Evolutionary conservation across 2,329 filamentous ascomycete species (phyloP).

Genomic region (Pseudocercospora musae): DNA sequence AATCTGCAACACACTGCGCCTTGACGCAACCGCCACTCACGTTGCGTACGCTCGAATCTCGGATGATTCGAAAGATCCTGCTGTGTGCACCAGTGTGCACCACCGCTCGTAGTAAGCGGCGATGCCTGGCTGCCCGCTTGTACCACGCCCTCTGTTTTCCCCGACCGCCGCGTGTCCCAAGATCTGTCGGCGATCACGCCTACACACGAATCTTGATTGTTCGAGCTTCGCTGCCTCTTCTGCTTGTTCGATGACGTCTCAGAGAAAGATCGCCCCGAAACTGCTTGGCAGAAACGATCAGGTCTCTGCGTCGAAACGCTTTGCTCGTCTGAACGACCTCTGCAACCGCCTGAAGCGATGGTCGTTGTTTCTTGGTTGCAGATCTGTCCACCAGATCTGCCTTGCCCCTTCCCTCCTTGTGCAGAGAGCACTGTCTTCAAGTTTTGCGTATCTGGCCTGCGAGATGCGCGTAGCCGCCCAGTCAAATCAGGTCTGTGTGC

Average conservation of each 20-base stretch:
- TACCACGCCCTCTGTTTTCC: constrained; percentile 5
- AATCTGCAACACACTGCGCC: constrained; percentile 3
- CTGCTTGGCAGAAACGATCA: neutral
- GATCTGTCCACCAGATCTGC: neutral
- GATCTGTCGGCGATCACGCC: constrained; percentile 8
- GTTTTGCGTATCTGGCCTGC: constrained; percentile 12
- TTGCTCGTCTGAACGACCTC: neutral
- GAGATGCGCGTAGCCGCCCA: constrained; percentile 11
- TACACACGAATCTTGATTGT: too few species aligned
- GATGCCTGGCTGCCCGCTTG: neutral
- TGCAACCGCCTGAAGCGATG: neutral
- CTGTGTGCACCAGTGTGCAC: neutral
- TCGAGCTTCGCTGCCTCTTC: neutral
- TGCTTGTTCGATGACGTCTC: neutral
- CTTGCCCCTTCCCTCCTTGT: neutral
- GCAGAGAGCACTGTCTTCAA: neutral
- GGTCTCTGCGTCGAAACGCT: neutral
- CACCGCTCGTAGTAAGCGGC: neutral
- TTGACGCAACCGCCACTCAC: neutral
- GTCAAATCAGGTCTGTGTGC: neutral
- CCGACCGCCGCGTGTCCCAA: neutral
- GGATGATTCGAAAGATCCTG: neutral
- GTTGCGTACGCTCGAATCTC: neutral
- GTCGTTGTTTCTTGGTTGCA: neutral
- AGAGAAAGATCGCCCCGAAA: neutral